phyloP scores from a whole-genome alignment of 768 basidiomycete genomes.

The Gloeophyllum trabeum region DNA sequence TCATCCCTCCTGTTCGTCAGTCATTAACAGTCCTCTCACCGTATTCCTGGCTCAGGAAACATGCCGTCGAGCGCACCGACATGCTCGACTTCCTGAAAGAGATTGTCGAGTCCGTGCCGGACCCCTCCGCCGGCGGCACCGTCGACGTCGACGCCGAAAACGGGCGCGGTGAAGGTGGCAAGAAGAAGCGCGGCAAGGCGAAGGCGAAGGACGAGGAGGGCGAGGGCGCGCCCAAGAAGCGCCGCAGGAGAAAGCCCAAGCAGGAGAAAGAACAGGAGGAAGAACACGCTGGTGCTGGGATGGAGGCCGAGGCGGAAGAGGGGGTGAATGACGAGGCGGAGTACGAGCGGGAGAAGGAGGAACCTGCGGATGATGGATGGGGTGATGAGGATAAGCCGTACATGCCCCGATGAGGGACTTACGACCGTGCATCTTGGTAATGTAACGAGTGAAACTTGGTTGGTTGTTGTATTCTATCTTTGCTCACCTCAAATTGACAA shows the following conservation, averaged over 20 bases:
- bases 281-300: conserved; percentile 21
- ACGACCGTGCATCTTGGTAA: no score
- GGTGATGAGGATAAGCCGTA: background rate
- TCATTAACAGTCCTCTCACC: background rate
- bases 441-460: no score
- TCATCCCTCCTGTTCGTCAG: background rate
- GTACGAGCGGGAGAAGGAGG: background rate
- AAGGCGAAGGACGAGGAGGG: conserved; percentile 32
- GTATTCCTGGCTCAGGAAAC: conserved; percentile 49
- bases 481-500: no score
- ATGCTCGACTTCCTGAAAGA: conserved; percentile 93
- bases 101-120: conserved; percentile 75
- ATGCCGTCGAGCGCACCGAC: conserved; percentile 78
- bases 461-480: no score
- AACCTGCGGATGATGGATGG: background rate
- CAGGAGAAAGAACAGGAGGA: conserved; percentile 19
- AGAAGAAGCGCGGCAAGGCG: conserved; percentile 51
- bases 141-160: conserved; percentile 59
- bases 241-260: conserved; percentile 37
- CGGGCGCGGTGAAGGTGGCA: conserved; percentile 28
- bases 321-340: conserved; percentile 22
- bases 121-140: conserved; percentile 78
- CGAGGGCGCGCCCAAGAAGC: conserved; percentile 30
- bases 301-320: conserved; percentile 26
- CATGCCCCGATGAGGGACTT: no score